A percentile compares a stretch with the other conserved stretches of the same genome.
These are phyloP conservation scores for Afroboletus lepidellus DNA, from an alignment of 1,284 basidiomycete species.

Conservation along the genomic window DNA sequence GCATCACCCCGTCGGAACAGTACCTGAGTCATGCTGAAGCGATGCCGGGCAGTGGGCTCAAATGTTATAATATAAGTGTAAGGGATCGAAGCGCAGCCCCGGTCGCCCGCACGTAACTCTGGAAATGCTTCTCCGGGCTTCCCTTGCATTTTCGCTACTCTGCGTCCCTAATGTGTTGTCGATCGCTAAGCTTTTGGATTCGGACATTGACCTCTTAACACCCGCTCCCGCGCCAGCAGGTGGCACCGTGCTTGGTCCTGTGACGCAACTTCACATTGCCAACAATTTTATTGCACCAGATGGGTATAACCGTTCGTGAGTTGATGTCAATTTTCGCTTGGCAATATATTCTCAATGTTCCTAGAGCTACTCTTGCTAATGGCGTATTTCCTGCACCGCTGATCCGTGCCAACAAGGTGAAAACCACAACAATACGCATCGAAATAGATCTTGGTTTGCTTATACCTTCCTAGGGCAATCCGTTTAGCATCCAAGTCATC, in stretches of 20 bases:
- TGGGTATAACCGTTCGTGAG: conserved; percentile 35
- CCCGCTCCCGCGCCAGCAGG: not conserved
- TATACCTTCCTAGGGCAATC: conserved; percentile 10
- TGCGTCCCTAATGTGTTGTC: conserved; percentile 3
- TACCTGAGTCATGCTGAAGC: not conserved
- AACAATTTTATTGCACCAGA: conserved; percentile 35
- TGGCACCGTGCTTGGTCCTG: conserved; percentile 17
- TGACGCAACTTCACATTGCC: conserved; percentile 16
- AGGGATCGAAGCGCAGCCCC: no score
- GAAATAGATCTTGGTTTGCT: not conserved
- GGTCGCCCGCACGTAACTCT: not conserved
- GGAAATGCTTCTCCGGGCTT: conserved; percentile 6
- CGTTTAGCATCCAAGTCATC: conserved; percentile 24
- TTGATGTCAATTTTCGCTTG: not conserved
- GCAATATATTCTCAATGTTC: not conserved
- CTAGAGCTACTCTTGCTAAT: conserved; percentile 25
- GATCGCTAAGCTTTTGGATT: not conserved
- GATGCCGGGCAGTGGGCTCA: not conserved
- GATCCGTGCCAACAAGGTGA: conserved; percentile 19
- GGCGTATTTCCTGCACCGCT: conserved; percentile 24
- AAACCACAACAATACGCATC: not conserved
- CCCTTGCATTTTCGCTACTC: conserved; percentile 10
- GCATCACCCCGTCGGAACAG: not conserved
- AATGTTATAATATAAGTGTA: not conserved
- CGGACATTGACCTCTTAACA: not conserved